Percentiles rank a stretch among this genome's conserved stretches.
These are phyloP conservation scores for Amanita polypyramis DNA, from an alignment of 768 basidiomycete species.

Conservation along the genomic window DNA sequence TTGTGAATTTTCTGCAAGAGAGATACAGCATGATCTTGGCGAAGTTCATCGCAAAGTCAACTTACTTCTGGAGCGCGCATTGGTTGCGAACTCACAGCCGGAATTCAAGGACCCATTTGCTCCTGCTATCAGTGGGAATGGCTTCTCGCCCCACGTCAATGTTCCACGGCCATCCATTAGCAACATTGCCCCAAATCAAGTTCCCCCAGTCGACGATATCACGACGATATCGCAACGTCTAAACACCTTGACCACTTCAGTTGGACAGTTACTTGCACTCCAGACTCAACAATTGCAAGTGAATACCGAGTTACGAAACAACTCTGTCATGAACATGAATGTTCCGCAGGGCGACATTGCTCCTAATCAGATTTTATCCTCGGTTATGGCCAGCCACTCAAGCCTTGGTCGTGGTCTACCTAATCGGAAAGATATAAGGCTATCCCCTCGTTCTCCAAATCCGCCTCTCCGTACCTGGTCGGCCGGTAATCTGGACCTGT, in stretches of 20 bases:
- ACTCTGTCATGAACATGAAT: conserved; percentile 29
- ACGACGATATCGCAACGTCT: conserved; percentile 68
- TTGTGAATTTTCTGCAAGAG: conserved; percentile 57
- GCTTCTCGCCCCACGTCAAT: conserved; percentile 23
- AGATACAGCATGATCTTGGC: conserved; percentile 64
- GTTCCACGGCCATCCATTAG: conserved; percentile 55
- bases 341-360: conserved; percentile 37
- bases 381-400: conserved; percentile 26
- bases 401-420: conserved; percentile 53
- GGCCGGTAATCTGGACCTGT: conserved; percentile 67
- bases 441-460: conserved; percentile 51
- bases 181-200: conserved; percentile 65
- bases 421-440: conserved; percentile 53
- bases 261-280: conserved; percentile 73
- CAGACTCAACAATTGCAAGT: conserved; percentile 66
- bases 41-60: conserved; percentile 75
- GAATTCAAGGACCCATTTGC: conserved; percentile 83
- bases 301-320: conserved; percentile 26
- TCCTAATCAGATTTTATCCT: conserved; percentile 34
- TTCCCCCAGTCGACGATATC: conserved; percentile 58
- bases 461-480: conserved; percentile 80
- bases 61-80: conserved; percentile 58
- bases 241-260: conserved; percentile 72
- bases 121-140: conserved; percentile 25
- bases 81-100: conserved; percentile 38